These are phyloP conservation scores for Cordyceps cateniannulata DNA, from an alignment of 2,329 filamentous ascomycete species.

Conservation along the genomic window DNA sequence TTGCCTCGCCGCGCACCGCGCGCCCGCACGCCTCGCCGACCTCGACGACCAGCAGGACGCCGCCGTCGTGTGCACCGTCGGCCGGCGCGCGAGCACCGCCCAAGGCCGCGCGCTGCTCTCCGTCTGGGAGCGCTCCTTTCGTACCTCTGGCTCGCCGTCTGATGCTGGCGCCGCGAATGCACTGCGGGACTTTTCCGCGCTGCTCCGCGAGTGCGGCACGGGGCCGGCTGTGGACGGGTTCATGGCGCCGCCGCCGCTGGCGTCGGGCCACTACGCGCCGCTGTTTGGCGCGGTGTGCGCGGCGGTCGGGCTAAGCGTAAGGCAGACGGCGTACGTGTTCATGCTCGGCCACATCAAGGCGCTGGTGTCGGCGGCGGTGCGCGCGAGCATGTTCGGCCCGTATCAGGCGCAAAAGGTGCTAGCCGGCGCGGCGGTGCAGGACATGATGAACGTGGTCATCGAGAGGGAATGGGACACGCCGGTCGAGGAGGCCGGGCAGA, in stretches of 20 bases:
- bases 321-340: constrained; percentile 67
- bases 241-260: constrained; percentile 34
- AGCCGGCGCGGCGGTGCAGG: constrained; percentile 52
- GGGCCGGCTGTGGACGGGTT: no score
- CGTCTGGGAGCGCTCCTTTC: constrained; percentile 70
- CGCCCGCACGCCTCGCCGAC: constrained; percentile 41
- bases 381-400: constrained; percentile 71
- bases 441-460: constrained; percentile 51
- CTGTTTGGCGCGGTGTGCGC: constrained; percentile 61
- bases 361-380: constrained; percentile 67
- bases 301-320: constrained; percentile 52
- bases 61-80: constrained; percentile 71
- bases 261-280: constrained; percentile 62
- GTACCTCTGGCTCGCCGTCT: constrained; percentile 23
- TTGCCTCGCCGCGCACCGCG: constrained; percentile 59
- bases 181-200: constrained; percentile 27
- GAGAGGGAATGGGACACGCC: constrained; percentile 51
- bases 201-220: constrained; percentile 23
- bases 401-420: constrained; percentile 73
- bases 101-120: constrained; percentile 69
- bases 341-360: constrained; percentile 72
- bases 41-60: constrained; percentile 76
- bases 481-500: constrained; percentile 65
- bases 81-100: constrained; percentile 64
- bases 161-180: constrained; percentile 19